Conservation (phyloP, 805 yeast genomes). For the Metschnikowia anglica region DNA sequence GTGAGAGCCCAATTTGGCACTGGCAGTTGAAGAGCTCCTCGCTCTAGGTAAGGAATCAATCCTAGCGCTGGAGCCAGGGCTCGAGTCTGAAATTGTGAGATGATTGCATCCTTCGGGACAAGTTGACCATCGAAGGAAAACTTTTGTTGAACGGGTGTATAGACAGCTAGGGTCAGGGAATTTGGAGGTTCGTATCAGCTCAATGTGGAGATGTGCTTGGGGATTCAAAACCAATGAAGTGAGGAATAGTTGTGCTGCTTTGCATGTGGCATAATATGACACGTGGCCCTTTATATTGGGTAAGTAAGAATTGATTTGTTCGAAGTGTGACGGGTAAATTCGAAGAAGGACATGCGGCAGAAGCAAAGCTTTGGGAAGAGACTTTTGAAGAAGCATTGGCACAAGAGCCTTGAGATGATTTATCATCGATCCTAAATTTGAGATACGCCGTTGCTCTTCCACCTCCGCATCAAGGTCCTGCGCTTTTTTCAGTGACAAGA, state of each 20-base stretch:
- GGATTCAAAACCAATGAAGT: constrained; percentile 58
- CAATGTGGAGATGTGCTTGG: constrained; percentile 52
- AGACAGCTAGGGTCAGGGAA: constrained; percentile 30
- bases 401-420: constrained; percentile 47
- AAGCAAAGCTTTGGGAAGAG: constrained; percentile 45
- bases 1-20: constrained; percentile 41
- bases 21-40: constrained; percentile 31
- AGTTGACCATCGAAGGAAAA: constrained; percentile 57
- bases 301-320: constrained; percentile 44
- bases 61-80: not conserved
- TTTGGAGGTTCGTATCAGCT: constrained; percentile 37
- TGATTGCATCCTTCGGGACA: constrained; percentile 54
- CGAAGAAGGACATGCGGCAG: constrained; percentile 51
- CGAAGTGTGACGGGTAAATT: constrained; percentile 53
- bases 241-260: constrained; percentile 53
- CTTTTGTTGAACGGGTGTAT: constrained; percentile 46
- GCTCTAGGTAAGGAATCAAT: constrained; percentile 10
- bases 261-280: constrained; percentile 55
- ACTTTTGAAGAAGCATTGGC: constrained; percentile 49
- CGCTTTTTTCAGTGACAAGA: not conserved
- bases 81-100: constrained; percentile 21
- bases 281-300: constrained; percentile 58
- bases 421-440: constrained; percentile 56
- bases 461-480: not conserved
- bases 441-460: constrained; percentile 32